phyloP scores from a whole-genome alignment of 169 alveolate species.

The Toxoplasma gondii region DNA sequence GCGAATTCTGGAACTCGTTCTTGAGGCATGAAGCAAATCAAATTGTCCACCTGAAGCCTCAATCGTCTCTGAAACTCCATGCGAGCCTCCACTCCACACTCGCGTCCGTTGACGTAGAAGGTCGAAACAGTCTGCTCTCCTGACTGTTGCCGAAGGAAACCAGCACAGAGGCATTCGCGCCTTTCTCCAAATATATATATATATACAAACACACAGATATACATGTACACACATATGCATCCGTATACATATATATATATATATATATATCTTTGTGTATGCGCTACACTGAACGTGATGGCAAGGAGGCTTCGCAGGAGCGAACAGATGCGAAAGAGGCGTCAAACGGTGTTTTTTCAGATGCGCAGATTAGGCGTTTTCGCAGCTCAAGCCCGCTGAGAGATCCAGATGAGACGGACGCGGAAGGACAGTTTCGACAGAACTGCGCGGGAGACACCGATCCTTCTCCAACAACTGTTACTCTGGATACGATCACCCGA shows the following conservation, averaged over 20 bases:
- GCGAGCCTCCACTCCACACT: background rate
- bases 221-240: background rate
- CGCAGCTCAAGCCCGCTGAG: too few species aligned
- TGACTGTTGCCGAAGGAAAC: background rate
- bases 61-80: background rate
- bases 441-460: too few species aligned
- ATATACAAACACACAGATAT: background rate
- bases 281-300: too few species aligned
- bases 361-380: too few species aligned
- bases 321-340: too few species aligned
- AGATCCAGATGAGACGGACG: too few species aligned
- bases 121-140: background rate
- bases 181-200: background rate
- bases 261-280: background rate
- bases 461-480: too few species aligned
- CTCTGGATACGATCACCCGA: too few species aligned
- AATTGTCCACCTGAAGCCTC: constrained; percentile 27
- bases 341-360: too few species aligned
- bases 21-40: constrained; percentile 20
- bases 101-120: background rate
- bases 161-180: background rate
- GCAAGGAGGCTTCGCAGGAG: too few species aligned
- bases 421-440: too few species aligned
- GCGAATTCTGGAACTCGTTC: constrained; percentile 23
- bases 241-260: background rate